Evolutionary conservation across 176 grass and related monocot species (phyloP).

Genomic region (Chrysopogon serrulatus): DNA sequence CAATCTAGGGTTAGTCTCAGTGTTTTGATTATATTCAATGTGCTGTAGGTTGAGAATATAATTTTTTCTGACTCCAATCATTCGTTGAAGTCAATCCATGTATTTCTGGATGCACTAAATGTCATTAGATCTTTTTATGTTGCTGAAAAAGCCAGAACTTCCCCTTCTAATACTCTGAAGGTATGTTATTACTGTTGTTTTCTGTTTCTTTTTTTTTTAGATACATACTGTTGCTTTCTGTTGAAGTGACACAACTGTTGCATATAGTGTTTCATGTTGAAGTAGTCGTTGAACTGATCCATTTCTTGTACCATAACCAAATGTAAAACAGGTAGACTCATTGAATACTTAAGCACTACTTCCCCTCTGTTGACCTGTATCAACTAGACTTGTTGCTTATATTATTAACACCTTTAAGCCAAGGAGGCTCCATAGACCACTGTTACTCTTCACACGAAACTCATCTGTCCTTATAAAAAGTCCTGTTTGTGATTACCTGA

Average conservation of each 20-base stretch:
- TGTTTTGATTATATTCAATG: slow-evolving; percentile 18
- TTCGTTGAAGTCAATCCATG: slow-evolving; percentile 71
- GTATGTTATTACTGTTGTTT: slow-evolving; percentile 36
- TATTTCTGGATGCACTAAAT: slow-evolving; percentile 86
- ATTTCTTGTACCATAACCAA: not conserved
- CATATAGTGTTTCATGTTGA: not conserved
- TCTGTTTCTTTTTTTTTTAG: no score
- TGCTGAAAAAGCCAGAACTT: slow-evolving; percentile 49
- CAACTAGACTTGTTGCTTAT: not conserved
- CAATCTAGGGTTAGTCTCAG: not conserved
- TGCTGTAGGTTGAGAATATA: slow-evolving; percentile 69
- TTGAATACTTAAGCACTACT: not conserved
- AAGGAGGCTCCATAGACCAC: not conserved
- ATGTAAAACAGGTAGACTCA: not conserved
- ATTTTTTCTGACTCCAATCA: slow-evolving; percentile 80
- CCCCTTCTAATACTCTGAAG: slow-evolving; percentile 55
- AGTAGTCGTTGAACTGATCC: not conserved
- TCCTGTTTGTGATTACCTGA: not conserved
- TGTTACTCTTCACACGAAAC: not conserved
- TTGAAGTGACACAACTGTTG: not conserved
- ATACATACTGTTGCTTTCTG: no score
- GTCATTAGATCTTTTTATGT: slow-evolving; percentile 71
- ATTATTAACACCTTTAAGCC: not conserved
- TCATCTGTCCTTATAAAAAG: not conserved
- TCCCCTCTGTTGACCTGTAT: not conserved